Conservation (phyloP, 2,329 filamentous ascomycete species). For the Aspergillus fischeri region DNA sequence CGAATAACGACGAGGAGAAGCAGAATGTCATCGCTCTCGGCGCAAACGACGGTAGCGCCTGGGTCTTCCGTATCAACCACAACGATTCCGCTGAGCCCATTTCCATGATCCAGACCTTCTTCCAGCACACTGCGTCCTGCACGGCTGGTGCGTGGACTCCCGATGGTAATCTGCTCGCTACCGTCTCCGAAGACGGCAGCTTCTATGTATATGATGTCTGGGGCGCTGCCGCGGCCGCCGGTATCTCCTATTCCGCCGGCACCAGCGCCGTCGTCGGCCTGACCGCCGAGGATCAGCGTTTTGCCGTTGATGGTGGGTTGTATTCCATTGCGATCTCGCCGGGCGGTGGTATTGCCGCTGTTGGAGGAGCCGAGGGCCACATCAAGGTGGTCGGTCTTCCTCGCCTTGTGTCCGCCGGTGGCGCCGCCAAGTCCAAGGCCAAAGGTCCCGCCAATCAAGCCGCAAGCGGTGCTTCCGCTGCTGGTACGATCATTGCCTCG, state of each 20-base stretch:
- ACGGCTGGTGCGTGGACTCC: conserved; percentile 89
- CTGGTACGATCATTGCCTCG: conserved; percentile 73
- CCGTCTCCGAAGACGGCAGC: conserved; percentile 81
- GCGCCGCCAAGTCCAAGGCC: conserved; percentile 46
- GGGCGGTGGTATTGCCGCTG: conserved; percentile 71
- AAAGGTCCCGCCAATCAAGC: conserved; percentile 42
- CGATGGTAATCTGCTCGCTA: conserved; percentile 80
- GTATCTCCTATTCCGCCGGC: conserved; percentile 52
- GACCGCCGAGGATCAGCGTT: conserved; percentile 79
- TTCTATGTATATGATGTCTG: conserved; percentile 93
- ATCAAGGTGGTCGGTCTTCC: conserved; percentile 84
- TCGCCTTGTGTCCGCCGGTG: conserved; percentile 45
- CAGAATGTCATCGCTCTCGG: conserved; percentile 83
- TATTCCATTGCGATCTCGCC: conserved; percentile 85
- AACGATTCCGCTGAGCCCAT: conserved; percentile 60
- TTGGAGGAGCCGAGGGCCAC: conserved; percentile 81
- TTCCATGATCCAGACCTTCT: conserved; percentile 85
- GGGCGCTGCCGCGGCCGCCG: conserved; percentile 66
- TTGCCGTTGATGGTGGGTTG: conserved; percentile 84
- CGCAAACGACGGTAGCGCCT: conserved; percentile 85
- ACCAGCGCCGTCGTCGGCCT: conserved; percentile 69
- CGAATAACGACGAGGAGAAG: conserved; percentile 45
- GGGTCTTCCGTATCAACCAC: conserved; percentile 85
- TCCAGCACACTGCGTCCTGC: conserved; percentile 79
- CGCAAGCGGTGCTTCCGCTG: conserved; percentile 40